Base-by-base conservation (phyloP, 192 early-diverging fungal species). In the Kappamyces sp. region DNA sequence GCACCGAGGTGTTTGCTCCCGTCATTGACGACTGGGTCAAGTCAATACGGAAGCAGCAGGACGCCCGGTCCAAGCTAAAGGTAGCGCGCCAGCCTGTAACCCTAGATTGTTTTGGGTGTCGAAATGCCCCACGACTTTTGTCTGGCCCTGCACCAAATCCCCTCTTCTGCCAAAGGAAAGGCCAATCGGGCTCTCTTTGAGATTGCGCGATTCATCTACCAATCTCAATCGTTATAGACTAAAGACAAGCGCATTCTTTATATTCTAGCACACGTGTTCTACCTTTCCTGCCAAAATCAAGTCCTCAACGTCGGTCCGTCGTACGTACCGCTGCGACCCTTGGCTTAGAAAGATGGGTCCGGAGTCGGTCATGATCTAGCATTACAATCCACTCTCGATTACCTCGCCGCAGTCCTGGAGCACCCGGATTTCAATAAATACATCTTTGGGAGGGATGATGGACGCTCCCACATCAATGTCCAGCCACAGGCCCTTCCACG, bases 341-440 rank as follows among this genome's bases (percentile, higher is more conserved):
- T 80, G 81, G 38, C 79, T 81, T 34, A 98, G 69, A 52, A 80
- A 79, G 40, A 93, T 77, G 0, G 82, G 70, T 0, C 96, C 94
- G 59, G 74, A 86, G 53, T 96, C 93, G 0, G 91, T 90, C 49
- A 87, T 79, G 31, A 22, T 57, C 38, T 57, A 9, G 15, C 12
- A 9, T 22, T 22, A 60, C 31, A 40, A 53, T 53, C 51, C 37
- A 45, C 22, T 45, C 37, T 39, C 7, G 41, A 1, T 33, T 39
- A 96, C 84, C 68, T 96, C 91, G 41, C 96, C 96, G 62, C 84
- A 86, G 51, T 96, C 91, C 51, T 77, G 80, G 45, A 91, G 37
- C 1, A 96, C 96, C 1, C 94, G 67, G 31, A 98, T 88, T 57
- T 90, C 88, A n/a, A 94, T 86, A 71, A 88, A 93, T 59, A 94